Conservation (phyloP, 805 yeast genomes). For the Cephaloascus albidus region DNA sequence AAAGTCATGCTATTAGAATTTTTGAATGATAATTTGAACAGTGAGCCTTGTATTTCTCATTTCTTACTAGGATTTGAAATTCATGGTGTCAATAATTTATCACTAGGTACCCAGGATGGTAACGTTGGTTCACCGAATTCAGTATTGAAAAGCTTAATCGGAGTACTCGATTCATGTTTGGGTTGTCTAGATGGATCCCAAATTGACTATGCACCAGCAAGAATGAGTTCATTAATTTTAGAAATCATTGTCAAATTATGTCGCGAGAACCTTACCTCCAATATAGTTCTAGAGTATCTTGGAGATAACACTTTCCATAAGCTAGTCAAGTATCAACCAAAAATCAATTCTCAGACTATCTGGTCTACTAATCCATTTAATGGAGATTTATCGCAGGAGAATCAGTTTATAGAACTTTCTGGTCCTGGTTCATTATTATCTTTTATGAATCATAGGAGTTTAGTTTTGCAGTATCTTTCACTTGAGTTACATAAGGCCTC, state of each 20-base stretch:
- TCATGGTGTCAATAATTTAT: conserved; percentile 33
- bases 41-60: conserved; percentile 53
- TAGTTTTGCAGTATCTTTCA: conserved; percentile 55
- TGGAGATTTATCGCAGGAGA: conserved; percentile 24
- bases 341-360: conserved; percentile 39
- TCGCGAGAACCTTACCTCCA: conserved; percentile 45
- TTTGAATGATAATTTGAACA: conserved; percentile 29
- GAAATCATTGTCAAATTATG: conserved; percentile 58
- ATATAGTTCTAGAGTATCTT: conserved; percentile 39
- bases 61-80: conserved; percentile 67
- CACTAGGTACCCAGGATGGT: conserved; percentile 38
- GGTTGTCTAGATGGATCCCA: conserved; percentile 21
- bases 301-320: conserved; percentile 45
- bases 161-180: conserved; percentile 38
- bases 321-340: conserved; percentile 43
- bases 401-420: conserved; percentile 22
- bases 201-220: conserved; percentile 45
- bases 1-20: conserved; percentile 56
- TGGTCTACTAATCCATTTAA: conserved; percentile 47
- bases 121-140: conserved; percentile 47
- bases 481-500: conserved; percentile 61
- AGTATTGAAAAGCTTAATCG: conserved; percentile 44
- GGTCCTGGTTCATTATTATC: conserved; percentile 47
- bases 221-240: conserved; percentile 47
- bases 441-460: conserved; percentile 53